These are phyloP conservation scores for Hypoxylon intermedium DNA, from an alignment of 495 filamentous ascomycete species.

Conservation along the genomic window DNA sequence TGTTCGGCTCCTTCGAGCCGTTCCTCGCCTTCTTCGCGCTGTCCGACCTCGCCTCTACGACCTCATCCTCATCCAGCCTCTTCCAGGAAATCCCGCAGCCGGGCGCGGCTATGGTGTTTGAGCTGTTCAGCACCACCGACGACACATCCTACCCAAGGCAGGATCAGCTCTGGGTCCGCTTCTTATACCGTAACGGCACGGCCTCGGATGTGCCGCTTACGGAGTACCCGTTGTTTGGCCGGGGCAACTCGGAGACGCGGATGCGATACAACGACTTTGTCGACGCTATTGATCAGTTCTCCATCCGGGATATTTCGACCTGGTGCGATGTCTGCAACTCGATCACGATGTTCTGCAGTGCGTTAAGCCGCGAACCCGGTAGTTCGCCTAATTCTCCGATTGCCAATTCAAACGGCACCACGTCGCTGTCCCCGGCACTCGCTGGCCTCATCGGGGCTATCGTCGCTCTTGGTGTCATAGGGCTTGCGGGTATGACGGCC, in stretches of 20 bases:
- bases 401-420: neutral
- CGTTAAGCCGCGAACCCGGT: slow-evolving; percentile 7
- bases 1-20: slow-evolving; percentile 53
- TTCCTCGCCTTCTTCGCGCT: slow-evolving; percentile 53
- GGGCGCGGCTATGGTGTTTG: slow-evolving; percentile 52
- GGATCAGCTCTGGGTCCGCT: slow-evolving; percentile 48
- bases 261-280: slow-evolving; percentile 43
- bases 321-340: slow-evolving; percentile 48
- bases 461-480: slow-evolving; percentile 36
- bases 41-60: slow-evolving; percentile 31
- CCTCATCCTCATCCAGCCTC: slow-evolving; percentile 16
- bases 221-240: slow-evolving; percentile 45
- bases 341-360: slow-evolving; percentile 40
- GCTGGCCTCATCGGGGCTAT: slow-evolving; percentile 51
- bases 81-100: slow-evolving; percentile 48
- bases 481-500: slow-evolving; percentile 28
- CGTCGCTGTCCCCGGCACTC: slow-evolving; percentile 38
- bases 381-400: neutral
- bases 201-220: slow-evolving; percentile 27
- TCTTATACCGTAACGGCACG: slow-evolving; percentile 49
- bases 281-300: slow-evolving; percentile 31
- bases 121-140: slow-evolving; percentile 47
- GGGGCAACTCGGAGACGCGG: slow-evolving; percentile 29
- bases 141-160: slow-evolving; percentile 29
- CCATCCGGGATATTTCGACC: slow-evolving; percentile 23